Conservation (phyloP, 2,329 filamentous ascomycete genomes). For the Epichloe uncinata region DNA sequence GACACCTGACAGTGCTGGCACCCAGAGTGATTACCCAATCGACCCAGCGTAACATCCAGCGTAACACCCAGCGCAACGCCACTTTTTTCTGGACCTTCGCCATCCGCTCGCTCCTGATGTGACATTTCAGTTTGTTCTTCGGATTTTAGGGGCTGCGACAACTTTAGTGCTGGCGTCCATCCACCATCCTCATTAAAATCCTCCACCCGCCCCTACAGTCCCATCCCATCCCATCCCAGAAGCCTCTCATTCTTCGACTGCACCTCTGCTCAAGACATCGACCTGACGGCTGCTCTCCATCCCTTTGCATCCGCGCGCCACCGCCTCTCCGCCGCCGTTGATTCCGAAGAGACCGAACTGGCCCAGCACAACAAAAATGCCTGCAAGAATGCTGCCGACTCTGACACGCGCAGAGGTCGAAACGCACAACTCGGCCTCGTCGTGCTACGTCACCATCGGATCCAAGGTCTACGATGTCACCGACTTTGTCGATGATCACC, state of each 20-base stretch:
- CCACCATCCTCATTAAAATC: conserved; percentile 4
- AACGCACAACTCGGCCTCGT: conserved; percentile 63
- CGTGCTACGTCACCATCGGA: conserved; percentile 87
- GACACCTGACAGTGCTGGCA: too few species aligned
- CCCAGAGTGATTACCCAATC: too few species aligned
- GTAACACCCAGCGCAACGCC: not conserved
- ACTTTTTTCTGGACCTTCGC: not conserved
- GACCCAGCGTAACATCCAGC: not conserved
- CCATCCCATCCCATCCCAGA: not conserved
- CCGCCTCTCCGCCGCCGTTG: not conserved
- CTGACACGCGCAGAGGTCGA: conserved; percentile 71
- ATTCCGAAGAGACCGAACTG: not conserved
- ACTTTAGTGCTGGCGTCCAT: not conserved
- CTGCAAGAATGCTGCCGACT: conserved; percentile 67
- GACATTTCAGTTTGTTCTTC: not conserved
- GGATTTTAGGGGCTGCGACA: not conserved
- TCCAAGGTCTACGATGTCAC: conserved; percentile 92
- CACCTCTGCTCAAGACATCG: not conserved
- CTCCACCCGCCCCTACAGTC: not conserved
- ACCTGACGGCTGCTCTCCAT: not conserved
- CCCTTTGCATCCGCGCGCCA: not conserved
- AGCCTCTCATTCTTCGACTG: not conserved
- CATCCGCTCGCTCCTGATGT: not conserved
- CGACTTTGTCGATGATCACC: conserved; percentile 78
- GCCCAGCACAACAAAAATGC: conserved; percentile 40